Conservation (phyloP, 768 basidiomycete genomes). For the Auricularia sp. region DNA sequence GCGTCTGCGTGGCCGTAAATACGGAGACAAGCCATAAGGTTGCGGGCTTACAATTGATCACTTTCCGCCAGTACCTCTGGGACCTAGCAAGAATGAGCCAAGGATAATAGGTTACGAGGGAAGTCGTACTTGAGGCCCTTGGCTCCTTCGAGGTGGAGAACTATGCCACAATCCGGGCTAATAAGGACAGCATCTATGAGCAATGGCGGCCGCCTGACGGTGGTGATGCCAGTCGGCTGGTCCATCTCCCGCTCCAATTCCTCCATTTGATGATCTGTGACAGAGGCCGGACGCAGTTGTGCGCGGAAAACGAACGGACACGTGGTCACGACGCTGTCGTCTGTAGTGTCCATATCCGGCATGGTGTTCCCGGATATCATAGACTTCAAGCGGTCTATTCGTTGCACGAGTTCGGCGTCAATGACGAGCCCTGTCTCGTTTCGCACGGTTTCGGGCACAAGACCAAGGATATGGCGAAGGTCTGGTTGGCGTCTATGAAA, state of each 20-base stretch:
- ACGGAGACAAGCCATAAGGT: background rate
- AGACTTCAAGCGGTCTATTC: conserved; percentile 49
- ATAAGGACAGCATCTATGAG: conserved; percentile 54
- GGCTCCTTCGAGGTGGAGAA: conserved; percentile 55
- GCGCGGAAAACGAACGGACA: conserved; percentile 61
- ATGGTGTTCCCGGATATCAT: conserved; percentile 56
- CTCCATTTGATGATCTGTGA: conserved; percentile 47
- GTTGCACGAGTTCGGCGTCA: conserved; percentile 46
- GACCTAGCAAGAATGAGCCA: conserved; percentile 26
- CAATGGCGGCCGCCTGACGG: conserved; percentile 44
- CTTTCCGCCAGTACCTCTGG: conserved; percentile 61
- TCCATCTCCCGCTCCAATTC: conserved; percentile 68
- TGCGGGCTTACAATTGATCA: conserved; percentile 42
- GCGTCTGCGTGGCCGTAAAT: conserved; percentile 44
- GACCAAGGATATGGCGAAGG: conserved; percentile 51
- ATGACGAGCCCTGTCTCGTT: conserved; percentile 53
- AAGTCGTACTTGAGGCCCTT: conserved; percentile 54
- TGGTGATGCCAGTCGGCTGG: conserved; percentile 61
- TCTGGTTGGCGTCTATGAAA: conserved; percentile 43
- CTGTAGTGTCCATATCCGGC: conserved; percentile 19
- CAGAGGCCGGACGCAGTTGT: conserved; percentile 45
- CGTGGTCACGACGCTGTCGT: conserved; percentile 35
- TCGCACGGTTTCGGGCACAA: conserved; percentile 45
- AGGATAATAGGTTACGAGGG: background rate
- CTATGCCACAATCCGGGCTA: conserved; percentile 71